Percentiles rank a stretch among this genome's conserved stretches.
phyloP scores from a whole-genome alignment of 768 basidiomycete genomes.

The Termitomyces sp. region DNA sequence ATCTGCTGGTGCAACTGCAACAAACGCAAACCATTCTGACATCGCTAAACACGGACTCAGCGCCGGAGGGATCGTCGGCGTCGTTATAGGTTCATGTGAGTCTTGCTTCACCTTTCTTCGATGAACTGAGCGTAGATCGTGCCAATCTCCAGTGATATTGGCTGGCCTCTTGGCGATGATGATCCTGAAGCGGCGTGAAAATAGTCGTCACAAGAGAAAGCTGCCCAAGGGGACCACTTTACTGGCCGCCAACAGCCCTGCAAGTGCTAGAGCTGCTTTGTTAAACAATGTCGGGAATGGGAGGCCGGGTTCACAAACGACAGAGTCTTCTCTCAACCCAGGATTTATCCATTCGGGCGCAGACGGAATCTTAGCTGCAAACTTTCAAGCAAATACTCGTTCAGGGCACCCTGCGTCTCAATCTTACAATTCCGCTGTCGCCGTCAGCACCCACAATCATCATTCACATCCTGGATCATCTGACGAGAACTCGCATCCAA shows the following conservation, averaged over 20 bases:
- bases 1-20: neutral
- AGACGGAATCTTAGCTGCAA: neutral
- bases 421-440: constrained; percentile 1
- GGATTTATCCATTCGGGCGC: neutral
- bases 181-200: neutral
- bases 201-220: neutral
- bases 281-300: neutral
- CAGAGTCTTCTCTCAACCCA: neutral
- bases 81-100: neutral
- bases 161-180: neutral
- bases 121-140: neutral
- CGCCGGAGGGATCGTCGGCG: neutral
- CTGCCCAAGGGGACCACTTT: neutral
- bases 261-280: neutral
- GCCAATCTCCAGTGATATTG: neutral
- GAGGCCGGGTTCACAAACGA: neutral
- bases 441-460: neutral
- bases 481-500: neutral
- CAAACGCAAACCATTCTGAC: neutral
- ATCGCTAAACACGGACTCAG: neutral
- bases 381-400: neutral
- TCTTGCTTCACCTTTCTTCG: neutral
- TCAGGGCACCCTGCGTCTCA: constrained; percentile 3
- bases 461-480: neutral
- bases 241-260: neutral